phyloP scores from a whole-genome alignment of 352 stramenopile species.

The Phytophthora ramorum region DNA sequence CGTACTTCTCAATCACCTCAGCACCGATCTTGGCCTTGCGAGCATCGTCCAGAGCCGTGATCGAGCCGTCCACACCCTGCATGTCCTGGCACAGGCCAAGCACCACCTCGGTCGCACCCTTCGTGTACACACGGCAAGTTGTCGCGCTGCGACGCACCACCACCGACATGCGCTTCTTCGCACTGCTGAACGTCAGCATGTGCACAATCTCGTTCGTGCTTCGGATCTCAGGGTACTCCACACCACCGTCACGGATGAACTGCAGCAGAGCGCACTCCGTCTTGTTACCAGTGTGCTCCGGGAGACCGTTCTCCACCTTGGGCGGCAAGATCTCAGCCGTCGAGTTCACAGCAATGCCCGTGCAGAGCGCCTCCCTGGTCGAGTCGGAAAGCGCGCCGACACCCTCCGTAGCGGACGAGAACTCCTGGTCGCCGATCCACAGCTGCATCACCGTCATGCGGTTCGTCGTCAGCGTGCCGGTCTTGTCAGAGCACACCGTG shows the following conservation, averaged over 20 bases:
- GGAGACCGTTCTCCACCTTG: conserved; percentile 52
- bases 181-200: conserved; percentile 74
- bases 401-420: conserved; percentile 39
- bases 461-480: conserved; percentile 97
- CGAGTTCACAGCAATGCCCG: conserved; percentile 61
- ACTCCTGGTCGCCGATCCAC: conserved; percentile 68
- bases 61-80: conserved; percentile 51
- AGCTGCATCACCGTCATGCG: conserved; percentile 94
- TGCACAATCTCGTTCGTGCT: conserved; percentile 47
- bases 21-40: conserved; percentile 46
- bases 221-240: conserved; percentile 54
- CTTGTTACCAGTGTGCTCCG: conserved; percentile 76
- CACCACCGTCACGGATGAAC: conserved; percentile 56
- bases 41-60: conserved; percentile 32
- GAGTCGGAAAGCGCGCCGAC: conserved; percentile 33
- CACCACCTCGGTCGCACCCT: conserved; percentile 67
- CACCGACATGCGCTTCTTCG: conserved; percentile 79
- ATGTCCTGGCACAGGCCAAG: conserved; percentile 56
- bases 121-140: conserved; percentile 64
- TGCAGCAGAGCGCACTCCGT: conserved; percentile 69
- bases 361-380: conserved; percentile 51
- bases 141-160: conserved; percentile 54
- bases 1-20: conserved; percentile 82
- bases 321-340: conserved; percentile 65
- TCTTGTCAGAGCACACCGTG: conserved; percentile 95